Conservation (phyloP, 306 rosid species). For the Glycyrrhiza uralensis region DNA sequence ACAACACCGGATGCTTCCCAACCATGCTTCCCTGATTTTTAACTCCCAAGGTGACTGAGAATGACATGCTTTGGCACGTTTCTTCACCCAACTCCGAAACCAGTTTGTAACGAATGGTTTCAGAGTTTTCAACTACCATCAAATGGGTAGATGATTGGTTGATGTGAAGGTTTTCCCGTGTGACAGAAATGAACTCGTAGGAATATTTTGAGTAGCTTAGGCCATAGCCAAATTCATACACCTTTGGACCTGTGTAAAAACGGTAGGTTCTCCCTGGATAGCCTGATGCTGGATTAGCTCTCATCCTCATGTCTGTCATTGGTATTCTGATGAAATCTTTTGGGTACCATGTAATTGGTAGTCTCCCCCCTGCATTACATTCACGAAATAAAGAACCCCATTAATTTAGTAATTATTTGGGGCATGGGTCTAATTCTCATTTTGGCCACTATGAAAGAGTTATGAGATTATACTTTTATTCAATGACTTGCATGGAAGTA, state of each 20-base stretch:
- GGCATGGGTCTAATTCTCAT: not conserved
- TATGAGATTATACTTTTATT: not conserved
- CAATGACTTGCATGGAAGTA: not conserved
- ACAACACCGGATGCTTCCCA: constrained; percentile 74
- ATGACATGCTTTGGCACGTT: constrained; percentile 46
- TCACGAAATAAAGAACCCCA: not conserved
- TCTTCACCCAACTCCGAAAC: constrained; percentile 54
- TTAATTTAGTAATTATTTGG: not conserved
- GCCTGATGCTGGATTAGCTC: constrained; percentile 55
- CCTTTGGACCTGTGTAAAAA: constrained; percentile 67
- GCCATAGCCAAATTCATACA: constrained; percentile 81
- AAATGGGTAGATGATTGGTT: constrained; percentile 44
- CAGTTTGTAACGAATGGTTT: constrained; percentile 42
- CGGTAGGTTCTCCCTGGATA: constrained; percentile 88
- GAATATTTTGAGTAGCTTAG: constrained; percentile 76
- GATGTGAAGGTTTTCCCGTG: constrained; percentile 45
- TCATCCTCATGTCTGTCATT: constrained; percentile 99
- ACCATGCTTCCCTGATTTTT: constrained; percentile 58
- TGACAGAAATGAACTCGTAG: constrained; percentile 47
- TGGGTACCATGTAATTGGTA: constrained; percentile 91
- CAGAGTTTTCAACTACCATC: constrained; percentile 27
- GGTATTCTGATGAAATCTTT: constrained; percentile 53
- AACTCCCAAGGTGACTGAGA: constrained; percentile 48
- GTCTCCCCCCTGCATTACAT: constrained; percentile 73
- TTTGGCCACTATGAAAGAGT: not conserved